Evolutionary conservation across 2,329 filamentous ascomycete genomes (phyloP).

Genomic region (Fusarium longipes): DNA sequence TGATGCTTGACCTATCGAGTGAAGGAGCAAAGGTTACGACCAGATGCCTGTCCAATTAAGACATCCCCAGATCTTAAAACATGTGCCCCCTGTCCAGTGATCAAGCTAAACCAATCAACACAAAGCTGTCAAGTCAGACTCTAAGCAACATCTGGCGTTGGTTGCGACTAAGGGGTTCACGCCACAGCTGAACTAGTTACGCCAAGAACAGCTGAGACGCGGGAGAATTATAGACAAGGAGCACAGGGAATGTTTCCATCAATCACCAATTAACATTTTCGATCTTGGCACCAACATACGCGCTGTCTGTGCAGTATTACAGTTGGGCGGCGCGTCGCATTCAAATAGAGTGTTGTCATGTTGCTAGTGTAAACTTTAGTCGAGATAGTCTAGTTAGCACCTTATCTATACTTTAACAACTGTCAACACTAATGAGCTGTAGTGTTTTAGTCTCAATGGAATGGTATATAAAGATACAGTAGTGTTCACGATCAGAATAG

Average conservation of each 20-base stretch:
- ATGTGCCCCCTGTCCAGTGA: not conserved
- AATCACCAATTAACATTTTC: not conserved
- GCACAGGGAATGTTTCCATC: not conserved
- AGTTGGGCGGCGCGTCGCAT: not conserved
- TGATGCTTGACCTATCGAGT: too few relatives aligned
- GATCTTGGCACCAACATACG: too few relatives aligned
- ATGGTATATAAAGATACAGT: too few relatives aligned
- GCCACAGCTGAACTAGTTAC: not conserved
- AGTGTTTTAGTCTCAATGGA: too few relatives aligned
- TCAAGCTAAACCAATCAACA: not conserved
- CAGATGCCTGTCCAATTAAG: not conserved
- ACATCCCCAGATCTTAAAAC: not conserved
- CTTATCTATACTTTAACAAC: not conserved
- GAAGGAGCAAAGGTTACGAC: not conserved
- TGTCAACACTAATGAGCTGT: too few relatives aligned
- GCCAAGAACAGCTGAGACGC: not conserved
- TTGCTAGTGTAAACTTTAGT: not conserved
- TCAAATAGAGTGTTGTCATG: not conserved
- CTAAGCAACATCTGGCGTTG: not conserved
- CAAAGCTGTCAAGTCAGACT: not conserved
- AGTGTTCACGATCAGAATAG: rapidly evolving
- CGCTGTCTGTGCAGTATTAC: too few relatives aligned
- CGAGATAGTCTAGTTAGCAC: too few relatives aligned
- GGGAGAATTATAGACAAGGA: not conserved
- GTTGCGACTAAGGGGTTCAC: not conserved